A percentile compares a stretch with the other conserved stretches of the same genome.
Conservation (phyloP, 805 yeast species). For the Metschnikowia similis region DNA sequence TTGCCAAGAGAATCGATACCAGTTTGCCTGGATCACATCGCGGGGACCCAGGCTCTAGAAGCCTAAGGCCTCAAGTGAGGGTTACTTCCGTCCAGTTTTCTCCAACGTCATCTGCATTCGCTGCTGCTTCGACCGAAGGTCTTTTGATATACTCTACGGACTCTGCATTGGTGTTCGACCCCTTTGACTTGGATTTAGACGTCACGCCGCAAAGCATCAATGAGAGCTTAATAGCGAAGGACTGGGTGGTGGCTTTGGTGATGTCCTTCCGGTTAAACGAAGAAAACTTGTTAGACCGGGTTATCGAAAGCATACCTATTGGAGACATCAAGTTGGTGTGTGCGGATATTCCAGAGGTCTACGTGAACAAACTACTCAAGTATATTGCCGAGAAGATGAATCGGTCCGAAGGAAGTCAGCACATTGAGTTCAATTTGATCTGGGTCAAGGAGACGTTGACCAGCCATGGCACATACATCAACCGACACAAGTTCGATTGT, state of each 20-base stretch:
- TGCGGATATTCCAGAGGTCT: constrained; percentile 70
- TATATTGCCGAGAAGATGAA: constrained; percentile 63
- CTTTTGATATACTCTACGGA: constrained; percentile 77
- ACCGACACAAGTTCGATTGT: constrained; percentile 56
- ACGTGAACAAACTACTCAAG: constrained; percentile 59
- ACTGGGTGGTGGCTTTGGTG: constrained; percentile 72
- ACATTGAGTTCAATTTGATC: constrained; percentile 74
- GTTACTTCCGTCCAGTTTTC: constrained; percentile 77
- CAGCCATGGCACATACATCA: constrained; percentile 73
- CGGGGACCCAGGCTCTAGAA: constrained; percentile 70
- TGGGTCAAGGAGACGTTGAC: constrained; percentile 75
- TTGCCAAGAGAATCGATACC: constrained; percentile 73
- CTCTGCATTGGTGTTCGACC: constrained; percentile 75
- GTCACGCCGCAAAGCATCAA: constrained; percentile 77
- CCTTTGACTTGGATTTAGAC: constrained; percentile 90
- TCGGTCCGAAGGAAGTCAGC: constrained; percentile 58
- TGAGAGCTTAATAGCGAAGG: constrained; percentile 53
- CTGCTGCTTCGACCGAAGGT: constrained; percentile 95
- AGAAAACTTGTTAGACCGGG: constrained; percentile 60
- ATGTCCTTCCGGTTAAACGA: constrained; percentile 96
- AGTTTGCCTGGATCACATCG: constrained; percentile 83
- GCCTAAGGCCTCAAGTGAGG: constrained; percentile 75
- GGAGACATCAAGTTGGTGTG: constrained; percentile 65
- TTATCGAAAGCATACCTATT: constrained; percentile 70
- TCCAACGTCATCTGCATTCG: constrained; percentile 86